Base-by-base conservation (phyloP, 768 basidiomycete genomes). In the Agaricus subrufescens region DNA sequence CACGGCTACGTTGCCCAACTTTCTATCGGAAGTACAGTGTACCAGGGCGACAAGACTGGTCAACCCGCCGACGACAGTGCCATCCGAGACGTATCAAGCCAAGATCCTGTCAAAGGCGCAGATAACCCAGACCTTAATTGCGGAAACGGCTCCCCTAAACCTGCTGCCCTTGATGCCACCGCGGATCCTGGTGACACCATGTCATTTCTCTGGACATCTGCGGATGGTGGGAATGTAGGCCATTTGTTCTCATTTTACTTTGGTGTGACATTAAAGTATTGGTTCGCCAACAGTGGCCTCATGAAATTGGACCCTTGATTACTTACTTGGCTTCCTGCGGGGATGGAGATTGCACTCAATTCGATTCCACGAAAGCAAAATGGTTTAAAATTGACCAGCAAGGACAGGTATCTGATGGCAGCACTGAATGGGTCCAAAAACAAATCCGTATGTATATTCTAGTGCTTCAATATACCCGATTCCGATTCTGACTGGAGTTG, bases 371-470 rank as follows among this genome's bases (percentile, higher is more conserved):
- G 14, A 62, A 73, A 23, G 84, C 86, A 8, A 74, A 82, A 63
- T 91, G 86, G 86, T 88, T 90, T 79, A 90, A 90, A 75, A 83
- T 87, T 54, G 69, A 79, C 30, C 75, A 86, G 63, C 71, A 73
- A 2, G 83, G 81, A 2, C 67, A 73, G 34, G 34, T 34, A 34
- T 34, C 34, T 11, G 69, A 78, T 43, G 55, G 66, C 8, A 66
- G 66, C 2, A 67, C 70, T 27, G 63, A 26, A 23, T 87, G 85
- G 86, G 71, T 69, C 2, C 85, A 87, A 63, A 69, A 69, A 4
- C 74, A 76, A 50, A 69, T 86, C 61, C 77, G 82, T 84, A 61
- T 46, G 81, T 75, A 12, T 50, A 7, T 38, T 12, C 31, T 26
- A 12, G 12, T 14, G 34, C 19, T 40, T 42, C 51, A 50, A 49